Evolutionary conservation across 805 yeast species (phyloP).

Genomic region (Kurtzmaniella fragi): DNA sequence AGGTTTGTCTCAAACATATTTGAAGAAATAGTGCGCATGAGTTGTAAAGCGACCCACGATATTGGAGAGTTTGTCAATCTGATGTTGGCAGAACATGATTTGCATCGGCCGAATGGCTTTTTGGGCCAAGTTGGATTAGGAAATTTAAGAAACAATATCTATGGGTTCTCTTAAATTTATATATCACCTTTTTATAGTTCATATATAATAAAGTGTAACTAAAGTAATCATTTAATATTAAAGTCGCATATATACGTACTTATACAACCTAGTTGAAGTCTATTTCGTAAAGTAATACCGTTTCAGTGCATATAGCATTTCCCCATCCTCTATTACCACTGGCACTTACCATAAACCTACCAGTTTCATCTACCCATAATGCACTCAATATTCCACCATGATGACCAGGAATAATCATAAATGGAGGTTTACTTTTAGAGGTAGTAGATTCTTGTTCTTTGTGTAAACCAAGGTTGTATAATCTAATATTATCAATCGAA

Average conservation of each 20-base stretch:
- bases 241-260: background rate
- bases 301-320: slow-evolving; percentile 72
- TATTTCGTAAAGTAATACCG: slow-evolving; percentile 78
- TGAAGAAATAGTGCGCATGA: slow-evolving; percentile 7
- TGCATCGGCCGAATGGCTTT: slow-evolving; percentile 8
- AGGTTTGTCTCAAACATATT: slow-evolving; percentile 1
- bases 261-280: slow-evolving; percentile 29
- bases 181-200: background rate
- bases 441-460: slow-evolving; percentile 23
- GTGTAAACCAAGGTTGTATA: slow-evolving; percentile 65
- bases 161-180: slow-evolving; percentile 11
- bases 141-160: slow-evolving; percentile 22
- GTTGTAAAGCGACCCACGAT: slow-evolving; percentile 5
- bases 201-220: background rate
- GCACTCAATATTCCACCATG: slow-evolving; percentile 87
- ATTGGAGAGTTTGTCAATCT: slow-evolving; percentile 5
- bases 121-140: slow-evolving; percentile 33
- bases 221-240: slow-evolving; percentile 1
- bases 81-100: too few species aligned
- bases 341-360: slow-evolving; percentile 82
- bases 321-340: slow-evolving; percentile 96
- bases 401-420: slow-evolving; percentile 91
- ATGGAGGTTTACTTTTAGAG: slow-evolving; percentile 50
- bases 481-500: slow-evolving; percentile 81
- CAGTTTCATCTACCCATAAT: slow-evolving; percentile 78